Base-by-base conservation (phyloP, 192 early-diverging fungal species). In the Coemansia sp. region DNA sequence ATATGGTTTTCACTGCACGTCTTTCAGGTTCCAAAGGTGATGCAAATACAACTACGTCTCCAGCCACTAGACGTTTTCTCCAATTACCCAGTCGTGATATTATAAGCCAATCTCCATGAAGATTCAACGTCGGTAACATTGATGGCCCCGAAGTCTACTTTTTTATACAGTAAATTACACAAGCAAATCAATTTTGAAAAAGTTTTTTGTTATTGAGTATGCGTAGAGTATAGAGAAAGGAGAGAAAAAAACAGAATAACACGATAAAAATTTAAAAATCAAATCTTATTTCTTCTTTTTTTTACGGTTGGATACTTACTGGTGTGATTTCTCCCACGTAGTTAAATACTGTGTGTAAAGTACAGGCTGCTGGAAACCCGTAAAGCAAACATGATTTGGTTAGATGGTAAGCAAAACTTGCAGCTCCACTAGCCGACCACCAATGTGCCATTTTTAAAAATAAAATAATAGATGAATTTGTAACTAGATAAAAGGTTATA, bases 111-210 rank as follows among this genome's bases (percentile, higher is more conserved):
- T 94, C 92, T 25, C 92, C 92, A 2, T 71, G 55, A 67, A 90
- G 78, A 65, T 90, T 92, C 34, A 94, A 80, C 17, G 88, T 93
- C 3, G 94, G 94, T 15, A 93, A 78, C 93, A 96, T 96, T 24
- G 90, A 92, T 10, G 91, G 90, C 1, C 93, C 93, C 84, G 84
- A 46, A 15, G 55, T 39, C 46, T 57, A 55, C 19, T 34, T 39
- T 27, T n/a, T n/a, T n/a, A n/a, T n/a, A n/a, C n/a, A 22, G 27
- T 18, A 15, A 27, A 28, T 24, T 9, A 41, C 13, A 58, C 24
- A n/a, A 23, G 32, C 26, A 15, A 32, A 41, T n/a, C n/a, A 43
- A 19, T 25, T 35, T 23, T 3, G 32, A 46, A 13, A 41, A 10
- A 35, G 58, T 32, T 38, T 29, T 23, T 29, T 45, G 13, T 14